These are phyloP conservation scores for Grosmannia huntii DNA, from an alignment of 2,329 filamentous ascomycete genomes.

Conservation along the genomic window DNA sequence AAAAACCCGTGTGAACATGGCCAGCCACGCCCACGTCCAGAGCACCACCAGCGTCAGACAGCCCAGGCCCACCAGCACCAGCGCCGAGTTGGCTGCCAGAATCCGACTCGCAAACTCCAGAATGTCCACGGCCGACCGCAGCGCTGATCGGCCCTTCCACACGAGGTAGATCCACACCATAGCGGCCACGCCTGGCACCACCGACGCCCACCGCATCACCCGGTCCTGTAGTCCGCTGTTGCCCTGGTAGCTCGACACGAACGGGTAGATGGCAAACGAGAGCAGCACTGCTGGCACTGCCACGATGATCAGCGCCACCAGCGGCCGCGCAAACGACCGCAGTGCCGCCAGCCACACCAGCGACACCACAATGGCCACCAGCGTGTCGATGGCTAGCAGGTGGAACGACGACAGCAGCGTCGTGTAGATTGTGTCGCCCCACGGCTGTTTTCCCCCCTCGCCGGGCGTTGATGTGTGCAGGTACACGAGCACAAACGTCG, in stretches of 20 bases:
- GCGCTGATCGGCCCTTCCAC: constrained; percentile 63
- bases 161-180: constrained; percentile 76
- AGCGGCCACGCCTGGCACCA: constrained; percentile 62
- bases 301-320: constrained; percentile 69
- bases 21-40: constrained; percentile 94
- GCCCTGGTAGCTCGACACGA: constrained; percentile 80
- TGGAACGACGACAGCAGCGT: constrained; percentile 78
- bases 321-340: constrained; percentile 72
- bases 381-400: constrained; percentile 78
- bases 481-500: constrained; percentile 80
- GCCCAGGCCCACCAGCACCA: constrained; percentile 72
- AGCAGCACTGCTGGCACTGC: constrained; percentile 77
- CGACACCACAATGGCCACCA: constrained; percentile 80
- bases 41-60: constrained; percentile 62
- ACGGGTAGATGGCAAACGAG: constrained; percentile 82
- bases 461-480: constrained; percentile 66
- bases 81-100: constrained; percentile 67
- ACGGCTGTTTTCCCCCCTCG: constrained; percentile 44
- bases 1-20: constrained; percentile 93
- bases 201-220: constrained; percentile 76
- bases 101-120: constrained; percentile 88
- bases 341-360: constrained; percentile 82
- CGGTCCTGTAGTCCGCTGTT: constrained; percentile 65
- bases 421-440: constrained; percentile 91
- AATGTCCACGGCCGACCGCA: constrained; percentile 74